Evolutionary conservation across 768 basidiomycete genomes (phyloP).

Genomic region (Russula foetens): DNA sequence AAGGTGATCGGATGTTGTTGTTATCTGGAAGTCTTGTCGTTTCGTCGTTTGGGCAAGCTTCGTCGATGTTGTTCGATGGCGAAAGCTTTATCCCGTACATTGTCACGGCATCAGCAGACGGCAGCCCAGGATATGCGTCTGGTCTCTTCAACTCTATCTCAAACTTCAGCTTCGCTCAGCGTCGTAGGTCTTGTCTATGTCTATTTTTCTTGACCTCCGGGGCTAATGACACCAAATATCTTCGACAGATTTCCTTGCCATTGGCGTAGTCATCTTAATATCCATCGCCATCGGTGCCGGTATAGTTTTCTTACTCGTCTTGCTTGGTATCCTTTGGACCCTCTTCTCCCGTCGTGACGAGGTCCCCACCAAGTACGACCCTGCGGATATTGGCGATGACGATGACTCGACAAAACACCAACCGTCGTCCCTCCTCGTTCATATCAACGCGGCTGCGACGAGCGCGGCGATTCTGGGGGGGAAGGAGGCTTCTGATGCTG

Average conservation of each 20-base stretch:
- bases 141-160: slow-evolving; percentile 79
- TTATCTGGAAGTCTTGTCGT: slow-evolving; percentile 73
- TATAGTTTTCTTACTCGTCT: slow-evolving; percentile 78
- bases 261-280: slow-evolving; percentile 91
- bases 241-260: slow-evolving; percentile 70
- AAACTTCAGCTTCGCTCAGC: slow-evolving; percentile 65
- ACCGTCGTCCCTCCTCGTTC: slow-evolving; percentile 81
- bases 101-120: slow-evolving; percentile 53
- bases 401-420: slow-evolving; percentile 63
- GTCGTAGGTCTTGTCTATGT: slow-evolving; percentile 40
- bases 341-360: slow-evolving; percentile 79
- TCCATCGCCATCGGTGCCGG: slow-evolving; percentile 96
- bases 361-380: slow-evolving; percentile 54
- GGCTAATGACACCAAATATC: slow-evolving; percentile 11
- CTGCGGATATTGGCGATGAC: slow-evolving; percentile 61
- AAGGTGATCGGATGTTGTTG: slow-evolving; percentile 84
- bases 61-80: slow-evolving; percentile 85
- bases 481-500: too few relatives aligned
- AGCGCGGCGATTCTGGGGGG: slow-evolving; percentile 71
- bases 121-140: slow-evolving; percentile 60
- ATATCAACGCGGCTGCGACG: slow-evolving; percentile 88
- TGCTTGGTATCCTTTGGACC: slow-evolving; percentile 84
- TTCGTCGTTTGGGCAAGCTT: slow-evolving; percentile 66
- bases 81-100: slow-evolving; percentile 76
- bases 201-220: slow-evolving; percentile 3